Base-by-base conservation (phyloP, 169 alveolate genomes). In the Amoebophrya sp. region DNA sequence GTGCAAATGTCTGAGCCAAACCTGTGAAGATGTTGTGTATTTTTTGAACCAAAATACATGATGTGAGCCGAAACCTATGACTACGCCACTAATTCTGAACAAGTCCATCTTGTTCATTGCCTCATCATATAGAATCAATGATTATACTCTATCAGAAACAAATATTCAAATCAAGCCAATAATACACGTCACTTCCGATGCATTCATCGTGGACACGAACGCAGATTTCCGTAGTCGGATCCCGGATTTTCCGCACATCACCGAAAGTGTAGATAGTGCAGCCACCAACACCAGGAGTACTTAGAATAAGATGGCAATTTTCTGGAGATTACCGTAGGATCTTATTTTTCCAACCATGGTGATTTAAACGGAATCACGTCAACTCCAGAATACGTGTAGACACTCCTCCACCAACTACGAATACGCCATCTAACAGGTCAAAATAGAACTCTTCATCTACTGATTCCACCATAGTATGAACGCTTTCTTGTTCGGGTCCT, bases 141-240 rank as follows among this genome's bases (percentile, higher is more conserved):
- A n/a, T n/a, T n/a, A n/a, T n/a, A n/a, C n/a, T n/a, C n/a, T n/a
- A n/a, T n/a, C n/a, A 18, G n/a, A 65, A 65, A 65, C 83, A 65
- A 65, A 10, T 65, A 65, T 26, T 1, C 6, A 47, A 6, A 47
- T 47, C 65, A 26, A 6, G 33, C 26, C n/a, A 65, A 26, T 26
- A 26, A 26, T 65, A 92, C 91, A 92, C 94, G 40, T 92, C 94
- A n/a, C 92, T 89, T 33, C 94, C 94, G 34, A 92, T 92, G 93
- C 94, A 92, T 91, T 92, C 94, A 41, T 92, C 94, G 90, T 92
- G 94, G 53, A 92, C 94, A 12, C 94, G 94, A 33, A 92, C 94
- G 78, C 77, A 29, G 90, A 89, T 92, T 89, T 92, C 94, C 36
- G 94, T 92, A 41, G 47, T 77, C 41, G 90, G 92, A 34, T 92